Conservation (phyloP, 805 yeast genomes). For the Ogataea salicorniae region DNA sequence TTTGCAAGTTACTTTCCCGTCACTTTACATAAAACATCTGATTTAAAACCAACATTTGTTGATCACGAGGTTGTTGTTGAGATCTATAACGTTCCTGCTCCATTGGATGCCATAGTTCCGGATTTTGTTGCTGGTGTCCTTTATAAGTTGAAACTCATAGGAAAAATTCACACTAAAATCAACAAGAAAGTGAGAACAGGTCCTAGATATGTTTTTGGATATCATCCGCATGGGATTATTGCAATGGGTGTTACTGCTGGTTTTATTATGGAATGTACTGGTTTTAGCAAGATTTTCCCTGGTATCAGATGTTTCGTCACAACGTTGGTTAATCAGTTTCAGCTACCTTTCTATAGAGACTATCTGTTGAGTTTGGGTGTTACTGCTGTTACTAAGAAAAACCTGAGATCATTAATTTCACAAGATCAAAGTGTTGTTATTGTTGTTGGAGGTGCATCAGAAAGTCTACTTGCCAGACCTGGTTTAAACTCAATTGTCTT, state of each 20-base stretch:
- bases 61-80: background rate
- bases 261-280: conserved; percentile 76
- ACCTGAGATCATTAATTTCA: conserved; percentile 58
- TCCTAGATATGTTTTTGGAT: conserved; percentile 81
- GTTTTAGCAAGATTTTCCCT: conserved; percentile 65
- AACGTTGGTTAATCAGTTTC: conserved; percentile 79
- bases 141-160: background rate
- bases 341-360: conserved; percentile 80
- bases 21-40: conserved; percentile 57
- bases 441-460: conserved; percentile 96
- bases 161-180: background rate
- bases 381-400: conserved; percentile 73
- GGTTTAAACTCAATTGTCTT: conserved; percentile 66
- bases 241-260: conserved; percentile 88
- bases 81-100: conserved; percentile 5
- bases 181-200: conserved; percentile 41
- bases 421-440: conserved; percentile 75
- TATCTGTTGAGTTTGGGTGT: conserved; percentile 77
- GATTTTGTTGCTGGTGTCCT: background rate
- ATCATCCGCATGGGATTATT: conserved; percentile 96
- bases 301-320: conserved; percentile 76
- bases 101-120: conserved; percentile 4
- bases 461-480: conserved; percentile 64
- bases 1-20: conserved; percentile 82
- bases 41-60: conserved; percentile 69